Evolutionary conservation across 1,284 basidiomycete genomes (phyloP), one percentile per base, ranked within the genome.

Genomic region (Sporisorium scitamineum): DNA sequence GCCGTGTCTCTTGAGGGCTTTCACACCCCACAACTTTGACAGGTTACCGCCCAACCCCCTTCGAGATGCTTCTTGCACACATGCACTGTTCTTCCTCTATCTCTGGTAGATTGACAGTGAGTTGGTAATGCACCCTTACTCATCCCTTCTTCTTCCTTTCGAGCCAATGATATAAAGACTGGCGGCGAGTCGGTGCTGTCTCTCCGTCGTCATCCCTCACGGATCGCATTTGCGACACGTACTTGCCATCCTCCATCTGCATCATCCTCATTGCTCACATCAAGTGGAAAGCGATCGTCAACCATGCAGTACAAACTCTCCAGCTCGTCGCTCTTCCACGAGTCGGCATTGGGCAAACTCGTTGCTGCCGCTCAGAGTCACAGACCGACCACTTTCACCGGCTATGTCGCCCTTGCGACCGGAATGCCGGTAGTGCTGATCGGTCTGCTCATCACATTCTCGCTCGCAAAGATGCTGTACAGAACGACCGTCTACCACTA

Each of bases 401-500:
- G 69, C 44, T 54, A 20, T 24, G 16, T 70, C 26, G 42, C 3
- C 0, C 20, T 60, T 24, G n/a, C 45, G 9, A 50, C 61, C 26
- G 68, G 50, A 29, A 42, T 54, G 13, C 16, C 31, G 4, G 27
- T 48, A 1, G 8, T 52, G 11, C 48, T 62, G 2, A 11, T 65
- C 41, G 24, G 47, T 2, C 41, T 63, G 10, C 18, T 67, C 39
- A 27, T 61, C 54, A 59, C n/a, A 1, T 47, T 41, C 26, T 9
- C 56, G 16, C 44, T 69, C 32, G 58, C 52, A 27, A 37, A 29
- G 14, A 55, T 73, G 63, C 51, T 70, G 31, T 79, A 77, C 68
- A 42, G 53, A 8, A 67, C 66, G 13, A 76, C 62, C 8, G 45
- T 76, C 34, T 72, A 70, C 11, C 63, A 71, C 45, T 48, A 59